Conservation (phyloP, 768 basidiomycete species). For the Asterophora parasitica region DNA sequence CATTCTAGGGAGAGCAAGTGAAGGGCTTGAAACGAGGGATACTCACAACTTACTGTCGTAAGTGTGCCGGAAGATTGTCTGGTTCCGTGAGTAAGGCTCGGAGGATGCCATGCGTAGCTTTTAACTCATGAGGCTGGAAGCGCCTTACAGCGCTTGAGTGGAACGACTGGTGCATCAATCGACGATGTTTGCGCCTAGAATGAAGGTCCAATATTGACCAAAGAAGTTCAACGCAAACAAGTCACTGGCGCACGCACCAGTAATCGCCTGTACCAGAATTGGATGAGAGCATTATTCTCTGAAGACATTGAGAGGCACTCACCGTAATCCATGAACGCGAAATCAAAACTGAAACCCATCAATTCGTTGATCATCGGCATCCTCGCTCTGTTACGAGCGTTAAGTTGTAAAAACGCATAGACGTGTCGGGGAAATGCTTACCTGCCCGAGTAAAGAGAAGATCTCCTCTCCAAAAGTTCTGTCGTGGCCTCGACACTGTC, state of each 20-base stretch:
- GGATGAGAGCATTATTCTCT: not conserved
- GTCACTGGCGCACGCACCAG: slow-evolving; percentile 1
- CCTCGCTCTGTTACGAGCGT: slow-evolving; percentile 21
- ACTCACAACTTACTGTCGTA: slow-evolving; percentile 12
- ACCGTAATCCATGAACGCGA: slow-evolving; percentile 18
- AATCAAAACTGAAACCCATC: slow-evolving; percentile 19
- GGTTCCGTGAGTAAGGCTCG: slow-evolving; percentile 17
- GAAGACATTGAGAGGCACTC: not conserved
- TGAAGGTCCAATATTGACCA: not conserved
- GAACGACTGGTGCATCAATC: slow-evolving; percentile 21
- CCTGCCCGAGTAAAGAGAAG: slow-evolving; percentile 20
- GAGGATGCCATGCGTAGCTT: slow-evolving; percentile 20
- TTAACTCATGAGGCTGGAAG: slow-evolving; percentile 19
- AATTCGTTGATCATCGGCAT: slow-evolving; percentile 21
- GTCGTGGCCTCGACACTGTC: slow-evolving; percentile 18
- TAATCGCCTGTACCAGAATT: slow-evolving; percentile 5
- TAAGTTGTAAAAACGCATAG: too few species aligned
- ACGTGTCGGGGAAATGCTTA: not conserved
- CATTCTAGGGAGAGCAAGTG: slow-evolving; percentile 4
- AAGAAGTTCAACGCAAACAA: not conserved
- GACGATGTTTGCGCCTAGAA: slow-evolving; percentile 21
- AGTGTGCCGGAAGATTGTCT: slow-evolving; percentile 10
- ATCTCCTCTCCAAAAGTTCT: slow-evolving; percentile 23
- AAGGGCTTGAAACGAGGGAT: not conserved
- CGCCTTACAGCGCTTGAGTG: slow-evolving; percentile 12